Percentiles rank a stretch among this genome's conserved stretches.
Conservation (phyloP, 225 moss, liverwort and hornwort genomes). For the Anthoceros angustus region DNA sequence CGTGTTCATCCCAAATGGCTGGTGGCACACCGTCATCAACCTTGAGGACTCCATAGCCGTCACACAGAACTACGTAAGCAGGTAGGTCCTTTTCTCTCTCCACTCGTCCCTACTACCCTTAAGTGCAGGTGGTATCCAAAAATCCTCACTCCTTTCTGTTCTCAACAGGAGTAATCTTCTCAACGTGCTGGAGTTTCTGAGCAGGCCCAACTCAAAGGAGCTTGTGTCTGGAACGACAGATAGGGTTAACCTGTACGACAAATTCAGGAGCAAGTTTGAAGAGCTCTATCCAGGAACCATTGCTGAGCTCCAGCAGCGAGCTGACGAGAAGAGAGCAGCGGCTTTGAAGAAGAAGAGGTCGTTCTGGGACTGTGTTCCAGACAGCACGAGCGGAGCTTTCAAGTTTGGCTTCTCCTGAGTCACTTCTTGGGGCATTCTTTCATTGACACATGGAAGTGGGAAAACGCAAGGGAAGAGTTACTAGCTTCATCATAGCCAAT, state of each 20-base stretch:
- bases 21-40: constrained; percentile 97
- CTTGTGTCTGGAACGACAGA: constrained; percentile 81
- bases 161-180: constrained; percentile 59
- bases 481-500: background rate
- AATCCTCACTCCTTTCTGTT: background rate
- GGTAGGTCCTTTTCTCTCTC: constrained; percentile 17
- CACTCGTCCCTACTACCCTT: background rate
- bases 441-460: background rate
- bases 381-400: constrained; percentile 55
- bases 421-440: no score
- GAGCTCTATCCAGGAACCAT: constrained; percentile 40
- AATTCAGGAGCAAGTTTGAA: constrained; percentile 52
- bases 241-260: constrained; percentile 50
- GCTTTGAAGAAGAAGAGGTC: constrained; percentile 26
- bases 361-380: constrained; percentile 64
- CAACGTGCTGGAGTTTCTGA: constrained; percentile 70
- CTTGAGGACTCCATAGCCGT: constrained; percentile 88
- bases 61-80: constrained; percentile 91
- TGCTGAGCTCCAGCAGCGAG: constrained; percentile 23
- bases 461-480: background rate
- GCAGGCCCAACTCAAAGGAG: constrained; percentile 70
- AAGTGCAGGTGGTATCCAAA: background rate
- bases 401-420: constrained; percentile 44
- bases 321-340: constrained; percentile 24
- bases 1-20: constrained; percentile 77